phyloP scores from a whole-genome alignment of 2,329 filamentous ascomycete species.

The Hypoxylon sp. region DNA sequence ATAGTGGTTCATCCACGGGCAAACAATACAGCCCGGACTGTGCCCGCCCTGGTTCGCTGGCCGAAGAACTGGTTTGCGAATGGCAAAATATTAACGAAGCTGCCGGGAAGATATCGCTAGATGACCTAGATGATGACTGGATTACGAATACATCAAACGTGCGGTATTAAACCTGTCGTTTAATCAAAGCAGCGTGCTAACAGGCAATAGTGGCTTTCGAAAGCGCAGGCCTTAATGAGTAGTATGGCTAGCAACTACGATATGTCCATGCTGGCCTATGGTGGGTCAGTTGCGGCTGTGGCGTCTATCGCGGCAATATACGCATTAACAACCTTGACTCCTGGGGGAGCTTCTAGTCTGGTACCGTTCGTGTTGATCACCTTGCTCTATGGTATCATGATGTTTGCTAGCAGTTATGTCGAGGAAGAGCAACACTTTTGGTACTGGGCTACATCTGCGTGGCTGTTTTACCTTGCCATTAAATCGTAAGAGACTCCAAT shows the following conservation, averaged over 20 bases:
- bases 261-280: constrained; percentile 71
- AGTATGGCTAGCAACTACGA: constrained; percentile 95
- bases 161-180: constrained; percentile 25
- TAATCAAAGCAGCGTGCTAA: constrained; percentile 19
- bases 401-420: constrained; percentile 98
- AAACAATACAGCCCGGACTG: constrained; percentile 47
- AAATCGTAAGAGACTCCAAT: constrained; percentile 55
- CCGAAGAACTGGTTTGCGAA: constrained; percentile 76
- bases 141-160: constrained; percentile 62
- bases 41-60: constrained; percentile 59
- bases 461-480: constrained; percentile 71
- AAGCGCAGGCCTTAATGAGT: constrained; percentile 85
- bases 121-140: constrained; percentile 54
- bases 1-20: constrained; percentile 64
- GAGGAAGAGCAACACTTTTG: constrained; percentile 99
- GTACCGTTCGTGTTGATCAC: constrained; percentile 66
- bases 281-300: constrained; percentile 59
- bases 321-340: constrained; percentile 53
- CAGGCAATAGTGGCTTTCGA: constrained; percentile 71
- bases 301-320: constrained; percentile 40
- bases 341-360: constrained; percentile 51
- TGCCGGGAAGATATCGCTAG: constrained; percentile 28
- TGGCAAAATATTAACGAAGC: constrained; percentile 67
- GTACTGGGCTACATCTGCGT: constrained; percentile 89
- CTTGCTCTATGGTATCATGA: constrained; percentile 82